These are phyloP conservation scores for Botrytis aclada DNA, from an alignment of 2,329 filamentous ascomycete genomes.

Conservation along the genomic window DNA sequence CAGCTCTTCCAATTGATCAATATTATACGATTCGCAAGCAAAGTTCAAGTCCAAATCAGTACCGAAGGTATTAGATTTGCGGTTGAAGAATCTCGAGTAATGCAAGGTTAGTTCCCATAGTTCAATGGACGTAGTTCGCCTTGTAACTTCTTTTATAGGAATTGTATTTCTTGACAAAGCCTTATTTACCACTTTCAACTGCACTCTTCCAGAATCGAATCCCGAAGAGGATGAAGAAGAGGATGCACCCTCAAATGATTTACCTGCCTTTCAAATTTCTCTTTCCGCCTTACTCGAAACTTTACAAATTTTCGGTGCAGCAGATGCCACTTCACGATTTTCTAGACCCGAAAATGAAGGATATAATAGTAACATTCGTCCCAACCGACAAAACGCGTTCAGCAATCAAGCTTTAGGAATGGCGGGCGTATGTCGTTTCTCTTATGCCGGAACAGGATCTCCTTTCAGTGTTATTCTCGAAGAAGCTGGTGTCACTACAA, in stretches of 20 bases:
- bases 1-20: constrained; percentile 65
- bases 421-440: constrained; percentile 79
- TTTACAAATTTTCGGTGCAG: constrained; percentile 90
- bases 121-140: constrained; percentile 13
- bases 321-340: constrained; percentile 58
- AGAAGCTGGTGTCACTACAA: constrained; percentile 82
- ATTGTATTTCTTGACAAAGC: constrained; percentile 82
- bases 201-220: constrained; percentile 50
- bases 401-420: constrained; percentile 79
- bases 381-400: constrained; percentile 70
- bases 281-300: constrained; percentile 86
- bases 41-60: constrained; percentile 69
- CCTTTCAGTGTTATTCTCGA: constrained; percentile 83
- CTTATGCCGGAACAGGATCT: constrained; percentile 71
- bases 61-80: constrained; percentile 83
- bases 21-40: constrained; percentile 55
- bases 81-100: constrained; percentile 81
- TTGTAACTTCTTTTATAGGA: constrained; percentile 44
- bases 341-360: constrained; percentile 58
- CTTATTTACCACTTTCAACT: constrained; percentile 82
- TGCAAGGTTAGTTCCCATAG: constrained; percentile 67
- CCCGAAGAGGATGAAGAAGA: constrained; percentile 42
- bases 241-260: constrained; percentile 40
- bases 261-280: constrained; percentile 80
- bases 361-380: constrained; percentile 59